Conservation (phyloP, 768 basidiomycete species). For the Mrakia blollopis region DNA sequence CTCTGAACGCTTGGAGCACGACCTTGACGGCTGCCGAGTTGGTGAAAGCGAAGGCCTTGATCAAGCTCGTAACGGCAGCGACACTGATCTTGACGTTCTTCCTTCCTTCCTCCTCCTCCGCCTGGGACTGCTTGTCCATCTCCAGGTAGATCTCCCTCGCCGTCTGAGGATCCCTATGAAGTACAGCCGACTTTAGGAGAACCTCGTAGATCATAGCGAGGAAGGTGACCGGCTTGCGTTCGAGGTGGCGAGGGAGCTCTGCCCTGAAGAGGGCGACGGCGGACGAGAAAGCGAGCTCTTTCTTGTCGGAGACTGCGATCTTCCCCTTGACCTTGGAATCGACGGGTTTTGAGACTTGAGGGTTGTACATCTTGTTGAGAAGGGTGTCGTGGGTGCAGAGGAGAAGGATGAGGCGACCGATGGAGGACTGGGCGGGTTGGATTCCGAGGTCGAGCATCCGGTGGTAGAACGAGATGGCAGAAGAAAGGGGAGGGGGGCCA, state of each 20-base stretch:
- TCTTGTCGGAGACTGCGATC: background rate
- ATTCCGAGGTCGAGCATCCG: background rate
- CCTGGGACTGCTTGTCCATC: background rate
- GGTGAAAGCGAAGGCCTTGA: background rate
- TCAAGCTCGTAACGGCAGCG: background rate
- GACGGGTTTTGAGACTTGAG: background rate
- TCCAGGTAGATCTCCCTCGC: constrained; percentile 2
- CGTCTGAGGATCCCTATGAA: background rate
- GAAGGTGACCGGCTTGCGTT: background rate
- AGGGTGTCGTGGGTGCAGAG: background rate
- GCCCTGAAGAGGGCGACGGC: constrained; percentile 4
- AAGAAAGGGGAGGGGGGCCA: background rate
- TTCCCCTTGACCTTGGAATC: background rate
- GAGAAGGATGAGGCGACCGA: background rate
- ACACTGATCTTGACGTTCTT: background rate
- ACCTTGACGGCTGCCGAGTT: background rate
- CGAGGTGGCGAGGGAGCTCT: background rate
- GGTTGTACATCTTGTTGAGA: background rate
- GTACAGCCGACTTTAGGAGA: background rate
- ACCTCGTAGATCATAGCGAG: background rate
- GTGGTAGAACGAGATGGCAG: background rate
- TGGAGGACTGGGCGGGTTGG: background rate
- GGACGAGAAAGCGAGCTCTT: background rate
- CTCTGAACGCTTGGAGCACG: background rate
- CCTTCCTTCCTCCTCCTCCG: background rate